phyloP scores from a whole-genome alignment of 1,284 basidiomycete genomes.

The Moesziomyces sp. region DNA sequence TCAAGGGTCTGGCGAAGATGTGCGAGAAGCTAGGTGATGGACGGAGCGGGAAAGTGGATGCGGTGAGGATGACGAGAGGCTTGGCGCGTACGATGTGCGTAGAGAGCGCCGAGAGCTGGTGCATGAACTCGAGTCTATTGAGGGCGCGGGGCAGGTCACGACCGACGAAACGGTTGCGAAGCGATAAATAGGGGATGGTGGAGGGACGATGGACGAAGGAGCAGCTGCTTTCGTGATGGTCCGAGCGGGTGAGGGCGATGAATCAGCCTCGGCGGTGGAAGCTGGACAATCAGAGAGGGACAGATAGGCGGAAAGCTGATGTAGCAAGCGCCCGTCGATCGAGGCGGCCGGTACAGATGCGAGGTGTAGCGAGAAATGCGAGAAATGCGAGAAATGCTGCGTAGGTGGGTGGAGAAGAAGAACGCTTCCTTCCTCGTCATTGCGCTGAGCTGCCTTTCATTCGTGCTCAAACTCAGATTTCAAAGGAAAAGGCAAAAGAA shows the following conservation, averaged over 20 bases:
- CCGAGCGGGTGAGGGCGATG: slow-evolving; percentile 10
- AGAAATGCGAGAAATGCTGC: too few species aligned
- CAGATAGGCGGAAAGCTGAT: background rate
- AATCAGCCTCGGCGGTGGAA: slow-evolving; percentile 9
- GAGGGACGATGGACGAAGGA: background rate
- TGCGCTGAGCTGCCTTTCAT: slow-evolving; percentile 6
- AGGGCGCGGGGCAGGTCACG: background rate
- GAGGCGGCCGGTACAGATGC: background rate
- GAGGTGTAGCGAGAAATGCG: too few species aligned
- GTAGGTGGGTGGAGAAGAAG: background rate
- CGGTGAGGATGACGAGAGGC: background rate
- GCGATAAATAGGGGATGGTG: background rate
- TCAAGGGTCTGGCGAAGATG: background rate
- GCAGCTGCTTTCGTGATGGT: slow-evolving; percentile 3
- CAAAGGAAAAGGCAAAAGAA: too few species aligned
- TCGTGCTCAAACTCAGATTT: too few species aligned
- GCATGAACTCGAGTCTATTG: slow-evolving; percentile 25
- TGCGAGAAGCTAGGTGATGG: background rate
- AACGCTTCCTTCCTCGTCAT: background rate
- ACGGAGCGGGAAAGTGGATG: background rate
- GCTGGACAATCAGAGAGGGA: background rate
- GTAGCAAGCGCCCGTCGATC: slow-evolving; percentile 17
- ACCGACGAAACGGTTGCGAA: too few species aligned
- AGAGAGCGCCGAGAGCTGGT: slow-evolving; percentile 26
- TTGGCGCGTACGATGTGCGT: slow-evolving; percentile 19